A percentile compares a stretch with the other conserved stretches of the same genome.
phyloP scores from a whole-genome alignment of 1,284 basidiomycete genomes.

The Sparassis latifolia region DNA sequence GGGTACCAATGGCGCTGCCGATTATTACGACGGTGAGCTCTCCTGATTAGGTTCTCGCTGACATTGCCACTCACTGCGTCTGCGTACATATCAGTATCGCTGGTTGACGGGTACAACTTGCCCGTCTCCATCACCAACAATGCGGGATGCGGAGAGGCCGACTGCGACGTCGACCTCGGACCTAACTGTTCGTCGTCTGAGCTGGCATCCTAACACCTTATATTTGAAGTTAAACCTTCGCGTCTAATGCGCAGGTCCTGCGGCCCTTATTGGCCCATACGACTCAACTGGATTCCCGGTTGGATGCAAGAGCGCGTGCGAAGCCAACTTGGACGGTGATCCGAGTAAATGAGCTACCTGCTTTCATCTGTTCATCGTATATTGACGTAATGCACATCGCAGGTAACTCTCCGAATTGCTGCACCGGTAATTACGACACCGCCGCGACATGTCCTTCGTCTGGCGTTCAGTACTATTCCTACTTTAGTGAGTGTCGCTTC shows the following conservation, averaged over 20 bases:
- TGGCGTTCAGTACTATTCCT: constrained; percentile 44
- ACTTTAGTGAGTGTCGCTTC: constrained; percentile 38
- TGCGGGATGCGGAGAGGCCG: constrained; percentile 32
- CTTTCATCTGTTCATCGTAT: background rate
- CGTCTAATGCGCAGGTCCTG: constrained; percentile 34
- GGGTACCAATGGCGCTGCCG: constrained; percentile 19
- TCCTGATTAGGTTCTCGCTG: background rate
- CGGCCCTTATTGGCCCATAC: constrained; percentile 42
- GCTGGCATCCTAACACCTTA: background rate
- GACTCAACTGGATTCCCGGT: constrained; percentile 45
- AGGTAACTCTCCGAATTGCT: constrained; percentile 49
- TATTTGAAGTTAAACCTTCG: background rate
- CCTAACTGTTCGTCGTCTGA: constrained; percentile 25
- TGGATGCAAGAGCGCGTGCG: constrained; percentile 55
- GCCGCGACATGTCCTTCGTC: constrained; percentile 45
- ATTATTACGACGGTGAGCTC: constrained; percentile 36
- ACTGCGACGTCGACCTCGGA: constrained; percentile 38
- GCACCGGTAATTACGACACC: constrained; percentile 44
- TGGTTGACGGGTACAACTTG: constrained; percentile 38
- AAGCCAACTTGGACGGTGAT: constrained; percentile 42
- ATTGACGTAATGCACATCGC: background rate
- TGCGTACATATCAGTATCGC: constrained; percentile 21
- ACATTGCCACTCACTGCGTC: background rate
- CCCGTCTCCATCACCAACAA: constrained; percentile 35
- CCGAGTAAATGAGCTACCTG: constrained; percentile 24